Evolutionary conservation across 2,329 filamentous ascomycete species (phyloP).

Genomic region (Phoma sp.): DNA sequence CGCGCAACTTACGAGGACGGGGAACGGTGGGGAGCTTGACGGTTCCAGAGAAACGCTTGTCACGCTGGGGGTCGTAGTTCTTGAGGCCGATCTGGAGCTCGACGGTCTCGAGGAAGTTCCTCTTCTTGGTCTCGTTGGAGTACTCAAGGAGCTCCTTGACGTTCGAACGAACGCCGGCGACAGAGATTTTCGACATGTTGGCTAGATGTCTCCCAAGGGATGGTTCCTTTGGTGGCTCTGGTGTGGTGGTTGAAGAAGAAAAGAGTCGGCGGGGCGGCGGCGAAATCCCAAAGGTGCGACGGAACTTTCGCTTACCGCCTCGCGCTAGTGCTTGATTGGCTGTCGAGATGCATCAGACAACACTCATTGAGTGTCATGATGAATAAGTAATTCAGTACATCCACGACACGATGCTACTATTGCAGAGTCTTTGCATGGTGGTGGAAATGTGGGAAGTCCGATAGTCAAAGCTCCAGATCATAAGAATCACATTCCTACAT

Average conservation of each 20-base stretch:
- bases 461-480: background rate
- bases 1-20: constrained; percentile 60
- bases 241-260: constrained; percentile 40
- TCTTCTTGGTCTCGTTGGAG: constrained; percentile 94
- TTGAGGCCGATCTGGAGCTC: constrained; percentile 65
- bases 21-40: constrained; percentile 92
- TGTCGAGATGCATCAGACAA: background rate
- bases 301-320: constrained; percentile 18
- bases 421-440: no score
- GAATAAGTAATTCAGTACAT: no score
- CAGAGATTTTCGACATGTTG: constrained; percentile 84
- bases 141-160: constrained; percentile 94
- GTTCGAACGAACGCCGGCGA: constrained; percentile 93
- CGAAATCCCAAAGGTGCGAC: constrained; percentile 24
- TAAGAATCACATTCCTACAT: constrained; percentile 11
- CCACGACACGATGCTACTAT: no score
- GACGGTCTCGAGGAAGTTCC: constrained; percentile 96
- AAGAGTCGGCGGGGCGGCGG: constrained; percentile 16
- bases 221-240: constrained; percentile 50
- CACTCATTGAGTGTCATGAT: background rate
- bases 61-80: constrained; percentile 84
- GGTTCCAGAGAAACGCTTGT: constrained; percentile 99
- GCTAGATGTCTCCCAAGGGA: constrained; percentile 58
- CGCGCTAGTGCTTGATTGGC: constrained; percentile 21
- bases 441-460: no score